Percentiles rank a stretch among this genome's conserved stretches.
Conservation (phyloP, 2,329 filamentous ascomycete genomes). For the Cryphonectria parasitica region DNA sequence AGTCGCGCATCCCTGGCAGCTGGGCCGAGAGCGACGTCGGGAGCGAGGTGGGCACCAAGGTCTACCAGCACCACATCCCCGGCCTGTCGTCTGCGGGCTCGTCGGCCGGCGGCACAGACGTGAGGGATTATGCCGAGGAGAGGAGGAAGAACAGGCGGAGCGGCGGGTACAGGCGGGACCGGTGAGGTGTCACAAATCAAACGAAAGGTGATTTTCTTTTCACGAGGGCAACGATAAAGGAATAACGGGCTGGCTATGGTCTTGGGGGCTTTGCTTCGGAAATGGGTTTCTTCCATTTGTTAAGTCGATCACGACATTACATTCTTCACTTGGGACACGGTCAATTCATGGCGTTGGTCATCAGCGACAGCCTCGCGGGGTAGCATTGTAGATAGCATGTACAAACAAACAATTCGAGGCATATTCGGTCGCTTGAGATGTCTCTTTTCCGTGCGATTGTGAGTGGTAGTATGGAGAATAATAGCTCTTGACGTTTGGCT, state of each 20-base stretch:
- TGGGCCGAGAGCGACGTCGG: constrained; percentile 46
- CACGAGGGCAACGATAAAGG: constrained; percentile 2
- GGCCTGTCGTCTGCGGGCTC: constrained; percentile 47
- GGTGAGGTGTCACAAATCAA: constrained; percentile 9
- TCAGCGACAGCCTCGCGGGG: not conserved
- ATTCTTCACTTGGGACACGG: constrained; percentile 11
- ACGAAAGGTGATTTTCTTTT: not conserved
- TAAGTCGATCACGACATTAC: not conserved
- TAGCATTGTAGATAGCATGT: constrained; percentile 29
- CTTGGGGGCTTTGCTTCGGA: not conserved
- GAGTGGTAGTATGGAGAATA: not conserved
- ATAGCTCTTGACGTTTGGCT: not conserved
- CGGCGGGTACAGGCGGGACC: constrained; percentile 35
- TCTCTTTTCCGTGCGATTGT: too few species aligned
- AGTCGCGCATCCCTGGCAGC: constrained; percentile 42
- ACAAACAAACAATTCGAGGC: constrained; percentile 1
- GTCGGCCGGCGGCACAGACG: constrained; percentile 34
- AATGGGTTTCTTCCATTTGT: constrained; percentile 13
- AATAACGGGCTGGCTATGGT: not conserved
- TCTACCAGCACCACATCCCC: constrained; percentile 60
- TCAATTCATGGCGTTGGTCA: constrained; percentile 22
- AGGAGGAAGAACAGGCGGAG: constrained; percentile 46
- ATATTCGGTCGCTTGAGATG: not conserved
- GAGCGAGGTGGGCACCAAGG: constrained; percentile 60
- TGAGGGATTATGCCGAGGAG: constrained; percentile 48